Evolutionary conservation across 2,329 filamentous ascomycete genomes (phyloP), one percentile per base, ranked within the genome.

Genomic region (Ophiostoma sp.): DNA sequence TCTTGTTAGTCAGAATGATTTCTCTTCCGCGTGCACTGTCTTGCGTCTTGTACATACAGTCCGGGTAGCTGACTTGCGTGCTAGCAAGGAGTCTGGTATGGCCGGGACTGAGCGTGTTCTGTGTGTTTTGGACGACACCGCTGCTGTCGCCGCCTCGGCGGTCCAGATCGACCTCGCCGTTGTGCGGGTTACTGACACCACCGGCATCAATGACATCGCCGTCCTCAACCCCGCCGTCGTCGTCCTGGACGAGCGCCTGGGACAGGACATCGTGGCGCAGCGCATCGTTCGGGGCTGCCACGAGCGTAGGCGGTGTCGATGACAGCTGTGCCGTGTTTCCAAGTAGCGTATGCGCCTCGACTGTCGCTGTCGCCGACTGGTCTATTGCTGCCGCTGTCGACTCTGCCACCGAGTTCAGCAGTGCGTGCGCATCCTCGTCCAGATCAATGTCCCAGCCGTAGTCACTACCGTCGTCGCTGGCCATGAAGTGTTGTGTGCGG

Each of bases 1-100:
- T 44, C 63, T 88, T 70, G 82, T 88, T 81, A 85, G 85, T 91
- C 83, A 90, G 86, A 81, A 60, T 40, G n/a, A 12, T 42, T 44
- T 36, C 16, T 64, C 9, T 63, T n/a, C 11, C n/a, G 6, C 4
- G 41, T 38, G 38, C 8, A 14, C 16, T 3, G 44, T 38, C 11
- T 7, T 2, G 36, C 36, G 2, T 47, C 45, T 7, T 62, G 11
- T 41, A 79, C 83, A 74, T 76, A 88, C 86, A 76, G 79, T 85
- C 81, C 75, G 85, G 81, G 77, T 84, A 85, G 71, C 71, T 70
- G 76, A 82, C 72, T 66, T 73, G 18, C 11, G 63, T 4, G 63
- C 41, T 12, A 27, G 63, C 41, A 45, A 42, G 11, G 27, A 45
- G 63, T 45, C 63, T 41, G 63, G 64, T n/a, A 41, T 41, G 44